phyloP scores from a whole-genome alignment of 2,329 filamentous ascomycete genomes.

The Xylaria sp. region DNA sequence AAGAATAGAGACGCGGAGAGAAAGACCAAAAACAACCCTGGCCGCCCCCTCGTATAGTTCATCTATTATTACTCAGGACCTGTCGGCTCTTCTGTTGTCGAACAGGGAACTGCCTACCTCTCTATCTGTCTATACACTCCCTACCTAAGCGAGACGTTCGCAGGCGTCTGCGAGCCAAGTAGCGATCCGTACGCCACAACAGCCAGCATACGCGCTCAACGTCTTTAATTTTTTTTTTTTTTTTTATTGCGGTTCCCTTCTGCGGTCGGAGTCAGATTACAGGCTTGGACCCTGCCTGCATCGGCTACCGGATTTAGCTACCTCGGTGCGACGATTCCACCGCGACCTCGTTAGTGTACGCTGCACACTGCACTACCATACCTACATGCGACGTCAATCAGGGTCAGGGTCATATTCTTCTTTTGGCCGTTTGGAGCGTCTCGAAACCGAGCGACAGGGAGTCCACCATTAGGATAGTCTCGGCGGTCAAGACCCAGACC shows the following conservation, averaged over 20 bases:
- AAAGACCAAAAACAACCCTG: background rate
- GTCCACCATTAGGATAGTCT: slow-evolving; percentile 13
- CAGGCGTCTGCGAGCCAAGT: slow-evolving; percentile 30
- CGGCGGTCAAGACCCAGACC: slow-evolving; percentile 20
- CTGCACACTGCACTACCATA: slow-evolving; percentile 36
- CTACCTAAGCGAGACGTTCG: slow-evolving; percentile 39
- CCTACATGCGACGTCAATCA: slow-evolving; percentile 63
- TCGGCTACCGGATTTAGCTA: slow-evolving; percentile 37
- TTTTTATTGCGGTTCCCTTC: slow-evolving; percentile 32
- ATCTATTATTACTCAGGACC: slow-evolving; percentile 8
- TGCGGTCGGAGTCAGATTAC: slow-evolving; percentile 26
- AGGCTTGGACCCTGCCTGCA: slow-evolving; percentile 35
- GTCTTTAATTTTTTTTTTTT: background rate
- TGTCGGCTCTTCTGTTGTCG: slow-evolving; percentile 30
- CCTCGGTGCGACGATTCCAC: slow-evolving; percentile 34
- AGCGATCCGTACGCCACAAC: background rate
- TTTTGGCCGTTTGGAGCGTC: slow-evolving; percentile 31
- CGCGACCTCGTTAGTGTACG: background rate
- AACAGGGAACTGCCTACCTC: slow-evolving; percentile 24
- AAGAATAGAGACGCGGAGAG: background rate
- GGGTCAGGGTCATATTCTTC: slow-evolving; percentile 48
- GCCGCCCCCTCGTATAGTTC: slow-evolving; percentile 9
- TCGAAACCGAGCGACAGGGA: slow-evolving; percentile 29
- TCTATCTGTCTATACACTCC: slow-evolving; percentile 2
- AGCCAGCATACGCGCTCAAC: slow-evolving; percentile 24